These are phyloP conservation scores for Chionographis japonica DNA, from an alignment of 106 monocot genomes.

Conservation along the genomic window DNA sequence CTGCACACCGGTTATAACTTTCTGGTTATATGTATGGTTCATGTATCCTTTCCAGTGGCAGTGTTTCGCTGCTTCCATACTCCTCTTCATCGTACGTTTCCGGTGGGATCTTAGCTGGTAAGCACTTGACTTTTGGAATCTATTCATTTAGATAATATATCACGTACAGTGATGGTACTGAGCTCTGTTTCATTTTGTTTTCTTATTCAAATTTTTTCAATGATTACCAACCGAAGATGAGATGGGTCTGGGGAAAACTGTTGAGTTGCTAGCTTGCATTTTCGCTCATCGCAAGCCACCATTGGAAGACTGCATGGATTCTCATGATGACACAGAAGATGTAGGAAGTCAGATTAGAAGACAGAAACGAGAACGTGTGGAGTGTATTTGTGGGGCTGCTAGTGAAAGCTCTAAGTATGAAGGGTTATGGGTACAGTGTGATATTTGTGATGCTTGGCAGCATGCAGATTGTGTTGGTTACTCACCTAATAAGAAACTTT, in stretches of 20 bases:
- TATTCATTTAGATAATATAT: neutral
- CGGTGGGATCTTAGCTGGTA: constrained; percentile 97
- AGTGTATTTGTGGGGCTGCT: constrained; percentile 92
- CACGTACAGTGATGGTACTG: neutral
- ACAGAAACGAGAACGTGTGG: constrained; percentile 82
- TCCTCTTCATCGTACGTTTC: constrained; percentile 42
- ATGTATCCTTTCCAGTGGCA: constrained; percentile 61
- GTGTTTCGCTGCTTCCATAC: constrained; percentile 59
- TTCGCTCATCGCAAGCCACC: constrained; percentile 44
- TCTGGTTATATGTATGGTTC: neutral
- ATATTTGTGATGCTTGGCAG: constrained; percentile 97
- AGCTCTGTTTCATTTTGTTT: neutral
- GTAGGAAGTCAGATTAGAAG: constrained; percentile 42
- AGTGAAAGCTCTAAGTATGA: constrained; percentile 62
- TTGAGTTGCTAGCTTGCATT: constrained; percentile 91
- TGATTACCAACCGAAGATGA: constrained; percentile 57
- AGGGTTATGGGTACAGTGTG: constrained; percentile 98
- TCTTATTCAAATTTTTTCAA: neutral
- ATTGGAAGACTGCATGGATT: constrained; percentile 20
- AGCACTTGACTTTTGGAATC: neutral
- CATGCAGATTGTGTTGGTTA: constrained; percentile 95
- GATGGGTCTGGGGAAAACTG: constrained; percentile 98
- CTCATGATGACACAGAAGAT: constrained; percentile 16
- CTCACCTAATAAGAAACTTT: constrained; percentile 42
- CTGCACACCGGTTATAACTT: neutral